Evolutionary conservation across 768 basidiomycete genomes (phyloP), one percentile per base, ranked within the genome.

Genomic region (Pleurotus ostreatus): DNA sequence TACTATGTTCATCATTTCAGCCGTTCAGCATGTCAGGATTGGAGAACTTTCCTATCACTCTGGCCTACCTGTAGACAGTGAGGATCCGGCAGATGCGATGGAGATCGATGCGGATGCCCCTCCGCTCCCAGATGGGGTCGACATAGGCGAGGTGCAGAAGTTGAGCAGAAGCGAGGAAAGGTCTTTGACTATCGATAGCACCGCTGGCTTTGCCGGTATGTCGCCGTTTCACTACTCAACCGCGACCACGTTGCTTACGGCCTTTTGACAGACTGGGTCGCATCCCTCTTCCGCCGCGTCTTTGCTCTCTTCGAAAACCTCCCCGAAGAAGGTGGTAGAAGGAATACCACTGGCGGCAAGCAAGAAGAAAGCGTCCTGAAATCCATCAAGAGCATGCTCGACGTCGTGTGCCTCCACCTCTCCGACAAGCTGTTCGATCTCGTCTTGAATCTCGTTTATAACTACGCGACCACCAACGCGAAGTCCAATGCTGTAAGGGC

Each of bases 321-420:
- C 4, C 95, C 95, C 0, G 96, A 98, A 68, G 95, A 96, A 71
- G 94, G 92, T 9, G 96, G 96, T 4, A 85, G 84, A 72, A 83
- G 80, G 71, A 90, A 90, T 59, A 87, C 80, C 37, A 92, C 92
- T 1, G 91, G 91, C 20, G 91, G 91, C n/a, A 90, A 89, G 67
- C 81, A 78, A 71, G 90, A 88, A 74, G 88, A 93, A 61, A 76
- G 70, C 39, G 85, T 91, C 22, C 77, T 92, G 54, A 90, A 86
- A 65, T 82, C 89, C 16, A 80, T 92, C 68, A 89, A 89, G 72
- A 78, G 83, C 65, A 88, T 89, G 74, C 71, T 88, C 62, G 92
- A 94, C 64, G 80, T 89, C 55, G 79, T 94, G 61, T 92, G 88
- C 67, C 74, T 88, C 25, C 92, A 94, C 65, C 77, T 91, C 43